Conservation (phyloP, 2,329 filamentous ascomycete species). For the Aspergillus terreus region DNA sequence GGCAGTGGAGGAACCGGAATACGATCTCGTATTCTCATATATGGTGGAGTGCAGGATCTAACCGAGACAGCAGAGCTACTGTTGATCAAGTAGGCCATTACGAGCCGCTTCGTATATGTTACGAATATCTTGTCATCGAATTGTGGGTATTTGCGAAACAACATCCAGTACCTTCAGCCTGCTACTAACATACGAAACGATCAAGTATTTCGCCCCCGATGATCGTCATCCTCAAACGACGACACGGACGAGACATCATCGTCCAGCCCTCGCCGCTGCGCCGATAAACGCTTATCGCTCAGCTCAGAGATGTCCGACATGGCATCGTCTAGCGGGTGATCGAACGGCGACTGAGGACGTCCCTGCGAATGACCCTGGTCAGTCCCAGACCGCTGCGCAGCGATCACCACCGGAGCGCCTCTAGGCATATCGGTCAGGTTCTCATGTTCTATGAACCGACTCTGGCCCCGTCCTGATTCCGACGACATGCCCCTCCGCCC, state of each 20-base stretch:
- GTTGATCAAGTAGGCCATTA: too few relatives aligned
- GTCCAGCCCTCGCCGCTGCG: conserved; percentile 15
- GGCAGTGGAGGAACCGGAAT: too few relatives aligned
- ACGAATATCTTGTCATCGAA: background rate
- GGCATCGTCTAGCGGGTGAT: conserved; percentile 20
- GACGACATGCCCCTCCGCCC: background rate
- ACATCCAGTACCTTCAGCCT: too few relatives aligned
- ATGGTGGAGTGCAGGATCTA: too few relatives aligned
- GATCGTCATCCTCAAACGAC: conserved; percentile 23
- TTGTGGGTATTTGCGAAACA: too few relatives aligned
- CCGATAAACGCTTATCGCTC: conserved; percentile 5
- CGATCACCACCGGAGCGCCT: background rate
- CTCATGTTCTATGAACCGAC: conserved; percentile 2
- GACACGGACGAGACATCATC: conserved; percentile 32
- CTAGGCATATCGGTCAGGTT: background rate
- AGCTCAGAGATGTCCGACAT: conserved; percentile 25
- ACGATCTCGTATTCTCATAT: too few relatives aligned
- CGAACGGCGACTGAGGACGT: conserved; percentile 21
- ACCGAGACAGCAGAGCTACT: too few relatives aligned
- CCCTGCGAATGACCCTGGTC: background rate
- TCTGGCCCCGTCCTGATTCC: background rate
- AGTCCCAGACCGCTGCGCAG: background rate
- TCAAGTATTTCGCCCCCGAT: background rate
- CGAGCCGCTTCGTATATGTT: too few relatives aligned
- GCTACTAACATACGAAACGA: too few relatives aligned